Base-by-base conservation (phyloP, 1,284 basidiomycete species). In the Phylloboletellus chloephorus region DNA sequence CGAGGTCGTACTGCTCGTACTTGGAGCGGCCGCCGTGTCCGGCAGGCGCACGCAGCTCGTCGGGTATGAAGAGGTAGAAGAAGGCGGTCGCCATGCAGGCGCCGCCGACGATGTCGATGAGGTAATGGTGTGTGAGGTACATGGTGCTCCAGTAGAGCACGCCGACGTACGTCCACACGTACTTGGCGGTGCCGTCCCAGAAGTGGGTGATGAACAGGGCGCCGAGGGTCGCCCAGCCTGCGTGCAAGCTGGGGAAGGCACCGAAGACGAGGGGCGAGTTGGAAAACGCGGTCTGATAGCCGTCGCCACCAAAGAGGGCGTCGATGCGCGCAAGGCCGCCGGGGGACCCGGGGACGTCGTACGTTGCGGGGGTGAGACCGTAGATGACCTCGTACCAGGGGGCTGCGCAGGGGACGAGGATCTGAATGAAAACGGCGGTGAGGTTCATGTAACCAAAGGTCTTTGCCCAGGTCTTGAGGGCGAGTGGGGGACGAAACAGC, bases 331-430 rank as follows among this genome's bases (percentile, higher is more conserved):
- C 82, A 6, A 98, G 77, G 2, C 95, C 95, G 11, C 91, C 95
- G 0, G 95, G 82, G 0, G 93, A 97, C 19, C 96, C 93, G 34
- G 79, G 81, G 76, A 96, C 94, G 37, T 69, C 69, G 68, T 98
- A 98, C 58, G 92, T 79, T 25, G 95, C 95, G 0, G 95, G 95
- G 0, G 89, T 95, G 22, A 98, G 78, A 2, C 96, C 96, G 61
- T 98, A 88, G 47, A 97, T 91, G 54, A 98, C 77, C 61, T 98
- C 96, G 65, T 98, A 98, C 96, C 94, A 95, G 12, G 95, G 96
- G 0, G 95, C 85, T 0, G 95, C 85, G 57, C 93, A 97, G 0
- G 95, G 96, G 46, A 98, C 76, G 20, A 89, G 56, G 52, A 97
- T 84, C 62, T 98, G 96, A 43, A 84, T 78, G 52, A 93, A 67